Base-by-base conservation (phyloP, 805 yeast species). In the Teunomyces panamensis region DNA sequence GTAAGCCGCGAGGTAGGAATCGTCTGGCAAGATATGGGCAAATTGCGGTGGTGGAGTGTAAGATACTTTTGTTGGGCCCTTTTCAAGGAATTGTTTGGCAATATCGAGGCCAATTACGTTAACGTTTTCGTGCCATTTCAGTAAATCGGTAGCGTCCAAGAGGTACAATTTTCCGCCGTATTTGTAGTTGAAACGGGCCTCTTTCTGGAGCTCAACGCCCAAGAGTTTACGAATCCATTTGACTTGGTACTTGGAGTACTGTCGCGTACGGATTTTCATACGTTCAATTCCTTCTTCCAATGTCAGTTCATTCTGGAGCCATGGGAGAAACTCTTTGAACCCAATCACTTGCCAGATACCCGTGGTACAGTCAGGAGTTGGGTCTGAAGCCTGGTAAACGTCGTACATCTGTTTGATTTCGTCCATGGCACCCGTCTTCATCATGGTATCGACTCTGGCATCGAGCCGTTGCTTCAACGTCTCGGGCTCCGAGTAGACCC, bases 321-420 rank as follows among this genome's bases (percentile, higher is more conserved):
- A 89, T 1, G 95, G 92, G 32, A 88, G 59, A 59, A 89, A 89
- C 59, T 89, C 96, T 62, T 89, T 88, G 66, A 88, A 94, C 1
- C 98, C 98, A 58, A 92, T 88, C 1, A 88, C 96, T 67, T 94
- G 98, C 90, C 90, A 90, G 0, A 92, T 78, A 2, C 98, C 98
- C 49, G 77, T 71, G 46, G 86, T 85, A 48, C 80, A 67, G 49
- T 76, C 83, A 8, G 85, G 81, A 17, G 57, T 62, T 0, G 63
- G 65, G 6, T 47, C 37, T 9, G 63, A 63, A 0, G 46, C 42
- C 4, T 68, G 54, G 42, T 77, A 85, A 26, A 68, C 69, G 0
- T 65, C 58, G 60, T 80, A 81, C 57, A 92, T 60, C 47, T 81
- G 79, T 7, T 75, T 59, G 11, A 94, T 78, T 64, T 94, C 99